These are phyloP conservation scores for Pichia scutulata DNA, from an alignment of 805 yeast species.

Conservation along the genomic window DNA sequence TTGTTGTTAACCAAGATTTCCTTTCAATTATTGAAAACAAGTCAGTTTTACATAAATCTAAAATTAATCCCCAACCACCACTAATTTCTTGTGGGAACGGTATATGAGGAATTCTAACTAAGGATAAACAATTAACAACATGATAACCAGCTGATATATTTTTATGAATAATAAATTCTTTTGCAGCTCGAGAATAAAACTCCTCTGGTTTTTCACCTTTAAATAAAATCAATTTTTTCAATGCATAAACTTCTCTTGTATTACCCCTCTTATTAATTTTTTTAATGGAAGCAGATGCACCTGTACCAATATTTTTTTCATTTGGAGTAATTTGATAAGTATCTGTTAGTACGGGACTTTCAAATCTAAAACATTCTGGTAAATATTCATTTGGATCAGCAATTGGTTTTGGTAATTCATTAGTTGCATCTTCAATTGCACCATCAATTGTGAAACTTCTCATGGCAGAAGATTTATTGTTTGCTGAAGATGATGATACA, in stretches of 20 bases:
- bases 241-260: slow-evolving; percentile 41
- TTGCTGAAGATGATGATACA: neutral
- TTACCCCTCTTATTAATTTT: slow-evolving; percentile 33
- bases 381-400: slow-evolving; percentile 61
- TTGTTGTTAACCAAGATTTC: slow-evolving; percentile 52
- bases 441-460: slow-evolving; percentile 17
- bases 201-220: slow-evolving; percentile 62
- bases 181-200: slow-evolving; percentile 61
- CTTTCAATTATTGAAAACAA: slow-evolving; percentile 50
- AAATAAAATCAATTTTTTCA: slow-evolving; percentile 60
- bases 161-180: slow-evolving; percentile 63
- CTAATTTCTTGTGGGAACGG: slow-evolving; percentile 47
- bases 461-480: slow-evolving; percentile 8
- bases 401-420: slow-evolving; percentile 53
- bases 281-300: slow-evolving; percentile 69
- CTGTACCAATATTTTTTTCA: slow-evolving; percentile 55
- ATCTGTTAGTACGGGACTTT: slow-evolving; percentile 45
- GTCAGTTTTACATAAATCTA: slow-evolving; percentile 57
- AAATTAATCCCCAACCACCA: slow-evolving; percentile 76
- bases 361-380: slow-evolving; percentile 49
- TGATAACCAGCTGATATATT: slow-evolving; percentile 49
- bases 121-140: slow-evolving; percentile 49
- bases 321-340: slow-evolving; percentile 42
- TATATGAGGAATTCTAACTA: slow-evolving; percentile 50
- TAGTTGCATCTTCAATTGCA: slow-evolving; percentile 34